Evolutionary conservation across 257 asterid genomes (phyloP).

Genomic region (Ilex aquifolium): DNA sequence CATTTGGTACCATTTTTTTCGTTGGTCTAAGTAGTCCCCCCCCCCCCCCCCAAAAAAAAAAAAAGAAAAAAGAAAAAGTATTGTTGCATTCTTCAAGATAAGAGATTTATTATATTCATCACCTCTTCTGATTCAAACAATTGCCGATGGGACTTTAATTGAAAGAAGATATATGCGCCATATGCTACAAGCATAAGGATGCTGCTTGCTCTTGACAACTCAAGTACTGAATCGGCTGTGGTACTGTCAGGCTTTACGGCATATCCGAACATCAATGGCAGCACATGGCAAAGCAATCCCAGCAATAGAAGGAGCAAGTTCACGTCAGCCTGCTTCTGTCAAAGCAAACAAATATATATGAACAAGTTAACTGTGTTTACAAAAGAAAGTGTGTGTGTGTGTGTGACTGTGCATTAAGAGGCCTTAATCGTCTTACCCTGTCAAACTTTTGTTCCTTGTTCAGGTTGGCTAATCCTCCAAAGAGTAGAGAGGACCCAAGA

Average conservation of each 20-base stretch:
- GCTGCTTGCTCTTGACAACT: constrained; percentile 37
- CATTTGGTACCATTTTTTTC: too few species aligned
- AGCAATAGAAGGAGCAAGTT: constrained; percentile 28
- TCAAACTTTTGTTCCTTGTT: constrained; percentile 37
- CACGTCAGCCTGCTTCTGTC: constrained; percentile 42
- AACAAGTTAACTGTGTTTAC: too few species aligned
- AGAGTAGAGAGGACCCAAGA: constrained; percentile 32
- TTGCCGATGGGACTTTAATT: constrained; percentile 27
- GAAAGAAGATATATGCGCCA: constrained; percentile 36
- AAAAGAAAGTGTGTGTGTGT: too few species aligned
- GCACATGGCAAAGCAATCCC: constrained; percentile 39
- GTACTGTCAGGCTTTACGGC: constrained; percentile 7
- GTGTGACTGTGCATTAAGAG: too few species aligned
- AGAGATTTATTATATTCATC: neutral
- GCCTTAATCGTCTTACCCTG: constrained; percentile 19
- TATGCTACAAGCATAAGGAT: constrained; percentile 38
- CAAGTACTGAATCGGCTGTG: constrained; percentile 16
- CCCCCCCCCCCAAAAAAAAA: too few species aligned
- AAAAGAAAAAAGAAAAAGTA: too few species aligned
- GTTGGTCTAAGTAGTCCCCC: too few species aligned
- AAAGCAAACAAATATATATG: neutral
- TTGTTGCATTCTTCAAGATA: too few species aligned
- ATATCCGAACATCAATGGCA: constrained; percentile 32
- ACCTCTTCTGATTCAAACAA: constrained; percentile 29
- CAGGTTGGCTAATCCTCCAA: constrained; percentile 35